Evolutionary conservation across 1,284 basidiomycete species (phyloP).

Genomic region (Rhodotorula mucilaginosa): DNA sequence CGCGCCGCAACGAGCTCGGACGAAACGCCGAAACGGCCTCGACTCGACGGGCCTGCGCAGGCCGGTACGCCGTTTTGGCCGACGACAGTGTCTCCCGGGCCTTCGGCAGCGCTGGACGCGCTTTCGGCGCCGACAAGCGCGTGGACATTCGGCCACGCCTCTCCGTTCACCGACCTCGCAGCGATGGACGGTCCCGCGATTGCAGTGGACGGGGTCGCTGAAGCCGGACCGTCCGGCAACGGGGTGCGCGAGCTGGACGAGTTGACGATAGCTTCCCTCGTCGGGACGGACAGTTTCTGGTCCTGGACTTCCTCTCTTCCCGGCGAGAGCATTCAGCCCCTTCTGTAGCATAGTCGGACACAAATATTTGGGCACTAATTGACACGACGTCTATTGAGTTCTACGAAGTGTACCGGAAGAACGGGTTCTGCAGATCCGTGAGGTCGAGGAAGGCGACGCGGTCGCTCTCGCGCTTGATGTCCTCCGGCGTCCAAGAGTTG

Average conservation of each 20-base stretch:
- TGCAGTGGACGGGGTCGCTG: background rate
- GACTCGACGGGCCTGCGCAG: background rate
- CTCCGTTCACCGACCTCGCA: background rate
- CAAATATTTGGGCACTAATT: too few relatives aligned
- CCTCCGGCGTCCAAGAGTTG: constrained; percentile 60
- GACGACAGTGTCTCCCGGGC: too few relatives aligned
- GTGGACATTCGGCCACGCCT: too few relatives aligned
- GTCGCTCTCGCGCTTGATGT: constrained; percentile 60
- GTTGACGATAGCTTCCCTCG: constrained; percentile 10
- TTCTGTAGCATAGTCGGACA: background rate
- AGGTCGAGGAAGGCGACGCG: constrained; percentile 56
- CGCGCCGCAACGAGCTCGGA: background rate
- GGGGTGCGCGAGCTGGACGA: constrained; percentile 7
- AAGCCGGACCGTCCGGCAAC: background rate
- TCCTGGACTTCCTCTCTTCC: constrained; percentile 25
- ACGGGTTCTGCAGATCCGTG: constrained; percentile 59
- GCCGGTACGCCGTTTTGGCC: background rate
- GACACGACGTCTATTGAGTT: too few relatives aligned
- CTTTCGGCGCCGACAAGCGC: too few relatives aligned
- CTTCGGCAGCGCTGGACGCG: too few relatives aligned
- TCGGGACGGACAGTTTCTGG: constrained; percentile 28
- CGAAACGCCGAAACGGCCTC: background rate
- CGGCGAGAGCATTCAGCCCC: constrained; percentile 15
- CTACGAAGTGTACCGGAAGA: constrained; percentile 47
- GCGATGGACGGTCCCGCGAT: background rate